Base-by-base conservation (phyloP, 352 stramenopile species). In the Globisporangium solare region DNA sequence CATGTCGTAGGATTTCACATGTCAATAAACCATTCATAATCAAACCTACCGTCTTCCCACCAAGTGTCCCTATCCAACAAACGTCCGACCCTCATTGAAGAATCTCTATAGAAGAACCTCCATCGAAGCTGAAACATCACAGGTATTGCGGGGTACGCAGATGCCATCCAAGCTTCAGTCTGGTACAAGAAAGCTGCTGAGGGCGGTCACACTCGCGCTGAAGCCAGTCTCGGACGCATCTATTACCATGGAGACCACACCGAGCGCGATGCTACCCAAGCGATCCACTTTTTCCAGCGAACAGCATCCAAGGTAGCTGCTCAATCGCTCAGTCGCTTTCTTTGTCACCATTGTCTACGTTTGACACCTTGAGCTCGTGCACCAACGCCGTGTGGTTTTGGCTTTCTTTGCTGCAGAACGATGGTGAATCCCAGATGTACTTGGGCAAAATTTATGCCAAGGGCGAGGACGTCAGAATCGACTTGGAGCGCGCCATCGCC, bases 261-360 rank as follows among this genome's bases (percentile, higher is more conserved):
- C 49, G 50, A 64, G 17, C 60, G 64, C 17, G 73, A 87, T 56
- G 53, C 71, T 13, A 66, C 48, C 17, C 79, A 82, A 56, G 78
- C 78, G 0, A 71, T 88, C 52, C 80, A 92, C 53, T 90, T 81
- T 46, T 64, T 90, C 32, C 79, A 89, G 39, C 70, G 74, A 14
- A 77, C 82, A 17, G 75, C 76, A 1, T 54, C 58, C 6, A 84
- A 84, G 70, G 74, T 80, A 24, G 8, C 41, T 51, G 8, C 41
- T 51, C 27, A 0, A 11, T 22, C 18, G 6, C n/a, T 21, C 17
- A 13, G 6, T 32, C 21, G 20, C n/a, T 54, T 32, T 53, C 12
- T 39, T 49, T 58, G 24, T 8, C 24, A 27, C 5, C 24, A 27
- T 27, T 27, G 24, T 27, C 24, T 27, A 27, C 5, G 24, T 27